Percentiles rank a stretch among this genome's conserved stretches.
These are phyloP conservation scores for Acer saccharum DNA, from an alignment of 345 rosid species.

Conservation along the genomic window DNA sequence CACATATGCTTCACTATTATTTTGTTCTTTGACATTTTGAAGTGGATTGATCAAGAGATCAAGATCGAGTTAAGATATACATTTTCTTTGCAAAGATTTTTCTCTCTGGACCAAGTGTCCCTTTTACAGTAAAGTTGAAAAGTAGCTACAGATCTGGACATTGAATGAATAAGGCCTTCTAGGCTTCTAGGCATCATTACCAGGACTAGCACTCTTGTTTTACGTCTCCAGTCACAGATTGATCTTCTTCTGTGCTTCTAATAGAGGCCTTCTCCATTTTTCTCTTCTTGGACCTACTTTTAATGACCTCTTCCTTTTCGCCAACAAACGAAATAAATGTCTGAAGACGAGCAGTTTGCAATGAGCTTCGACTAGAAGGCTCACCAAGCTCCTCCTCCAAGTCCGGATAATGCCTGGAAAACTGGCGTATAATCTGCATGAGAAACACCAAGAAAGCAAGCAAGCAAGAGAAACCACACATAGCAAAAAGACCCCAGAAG, in stretches of 20 bases:
- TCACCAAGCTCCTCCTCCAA: background rate
- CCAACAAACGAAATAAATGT: slow-evolving; percentile 20
- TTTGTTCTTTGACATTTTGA: too few relatives aligned
- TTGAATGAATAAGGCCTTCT: background rate
- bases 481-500: slow-evolving; percentile 26
- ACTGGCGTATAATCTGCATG: background rate
- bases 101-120: too few relatives aligned
- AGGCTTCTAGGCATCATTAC: background rate
- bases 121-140: too few relatives aligned
- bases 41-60: too few relatives aligned
- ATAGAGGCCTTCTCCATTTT: background rate
- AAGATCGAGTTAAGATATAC: too few relatives aligned
- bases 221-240: background rate
- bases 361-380: slow-evolving; percentile 1
- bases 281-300: slow-evolving; percentile 10
- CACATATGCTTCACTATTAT: too few relatives aligned
- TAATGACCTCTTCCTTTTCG: slow-evolving; percentile 13
- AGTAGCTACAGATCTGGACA: too few relatives aligned
- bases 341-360: background rate
- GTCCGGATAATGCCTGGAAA: background rate
- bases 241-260: background rate
- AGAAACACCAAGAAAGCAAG: slow-evolving; percentile 16
- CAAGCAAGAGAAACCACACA: slow-evolving; percentile 7
- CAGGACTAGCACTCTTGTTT: background rate
- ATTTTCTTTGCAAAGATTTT: too few relatives aligned